These are phyloP conservation scores for Phlyctochytrium planicorne DNA, from an alignment of 192 early-diverging fungal species.

Conservation along the genomic window DNA sequence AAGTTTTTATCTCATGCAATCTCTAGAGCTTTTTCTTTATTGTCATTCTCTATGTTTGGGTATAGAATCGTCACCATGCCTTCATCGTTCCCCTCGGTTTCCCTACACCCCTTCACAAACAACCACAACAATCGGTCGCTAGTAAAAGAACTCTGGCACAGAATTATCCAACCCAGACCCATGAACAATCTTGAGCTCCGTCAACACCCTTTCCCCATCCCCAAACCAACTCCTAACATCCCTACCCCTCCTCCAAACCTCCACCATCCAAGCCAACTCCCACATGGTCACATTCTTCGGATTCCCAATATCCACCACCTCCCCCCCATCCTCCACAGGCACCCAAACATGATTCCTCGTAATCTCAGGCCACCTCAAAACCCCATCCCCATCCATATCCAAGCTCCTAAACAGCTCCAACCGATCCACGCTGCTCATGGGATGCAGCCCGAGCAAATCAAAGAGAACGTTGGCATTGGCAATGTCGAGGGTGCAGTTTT, in stretches of 20 bases:
- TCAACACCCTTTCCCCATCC: not conserved
- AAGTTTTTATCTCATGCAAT: no score
- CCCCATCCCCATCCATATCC: not conserved
- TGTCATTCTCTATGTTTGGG: no score
- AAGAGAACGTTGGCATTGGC: not conserved
- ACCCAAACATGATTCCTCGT: constrained; percentile 1
- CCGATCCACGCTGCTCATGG: not conserved
- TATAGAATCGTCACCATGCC: no score
- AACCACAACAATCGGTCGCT: no score
- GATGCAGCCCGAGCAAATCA: not conserved
- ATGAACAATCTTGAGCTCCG: not conserved
- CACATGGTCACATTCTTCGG: constrained; percentile 5
- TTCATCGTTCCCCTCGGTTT: no score
- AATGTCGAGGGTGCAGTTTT: constrained; percentile 1
- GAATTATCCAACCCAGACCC: not conserved
- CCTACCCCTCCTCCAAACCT: constrained; percentile 9
- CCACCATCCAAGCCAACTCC: not conserved
- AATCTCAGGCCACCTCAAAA: not conserved
- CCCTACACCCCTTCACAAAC: no score
- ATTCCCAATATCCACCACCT: not conserved
- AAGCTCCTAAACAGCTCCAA: not conserved
- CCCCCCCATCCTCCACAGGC: not conserved
- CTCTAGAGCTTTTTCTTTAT: no score
- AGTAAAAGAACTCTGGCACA: constrained; percentile 1
- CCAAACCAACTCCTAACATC: not conserved